Conservation (phyloP, 2,329 filamentous ascomycete genomes). For the Volutella citrinella region DNA sequence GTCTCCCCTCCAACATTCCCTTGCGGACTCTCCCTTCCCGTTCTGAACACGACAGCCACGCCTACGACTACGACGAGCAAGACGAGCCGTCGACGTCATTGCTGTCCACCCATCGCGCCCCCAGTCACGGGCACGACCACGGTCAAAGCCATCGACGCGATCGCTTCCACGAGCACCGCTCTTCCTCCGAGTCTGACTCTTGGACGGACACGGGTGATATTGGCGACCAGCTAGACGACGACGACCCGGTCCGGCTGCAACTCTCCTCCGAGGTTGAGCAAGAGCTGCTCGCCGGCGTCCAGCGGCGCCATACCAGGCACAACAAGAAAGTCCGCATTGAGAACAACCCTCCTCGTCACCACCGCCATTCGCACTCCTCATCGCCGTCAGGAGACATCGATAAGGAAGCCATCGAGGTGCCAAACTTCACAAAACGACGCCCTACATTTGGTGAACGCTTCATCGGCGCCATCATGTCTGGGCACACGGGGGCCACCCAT, state of each 20-base stretch:
- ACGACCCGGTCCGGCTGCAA: conserved; percentile 73
- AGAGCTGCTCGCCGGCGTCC: conserved; percentile 52
- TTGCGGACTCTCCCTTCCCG: conserved; percentile 66
- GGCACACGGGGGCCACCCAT: conserved; percentile 72
- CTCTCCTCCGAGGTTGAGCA: conserved; percentile 65
- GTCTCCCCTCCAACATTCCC: conserved; percentile 81
- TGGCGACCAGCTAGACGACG: conserved; percentile 83
- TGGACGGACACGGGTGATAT: conserved; percentile 97
- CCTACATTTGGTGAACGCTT: conserved; percentile 67
- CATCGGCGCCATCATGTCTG: conserved; percentile 82
- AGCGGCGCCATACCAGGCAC: conserved; percentile 43
- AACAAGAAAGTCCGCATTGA: conserved; percentile 69
- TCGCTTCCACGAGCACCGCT: conserved; percentile 34
- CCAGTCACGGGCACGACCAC: conserved; percentile 40
- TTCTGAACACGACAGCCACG: conserved; percentile 32
- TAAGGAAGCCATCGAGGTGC: conserved; percentile 82
- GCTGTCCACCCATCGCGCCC: conserved; percentile 28
- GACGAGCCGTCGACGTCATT: conserved; percentile 38
- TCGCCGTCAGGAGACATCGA: conserved; percentile 41
- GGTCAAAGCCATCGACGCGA: conserved; percentile 44
- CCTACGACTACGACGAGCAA: conserved; percentile 37
- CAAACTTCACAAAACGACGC: conserved; percentile 60
- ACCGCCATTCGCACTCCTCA: conserved; percentile 31
- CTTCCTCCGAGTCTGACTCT: conserved; percentile 66
- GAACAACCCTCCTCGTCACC: conserved; percentile 37